Evolutionary conservation across 169 alveolate genomes (phyloP).

Genomic region (Babesia bovis): DNA sequence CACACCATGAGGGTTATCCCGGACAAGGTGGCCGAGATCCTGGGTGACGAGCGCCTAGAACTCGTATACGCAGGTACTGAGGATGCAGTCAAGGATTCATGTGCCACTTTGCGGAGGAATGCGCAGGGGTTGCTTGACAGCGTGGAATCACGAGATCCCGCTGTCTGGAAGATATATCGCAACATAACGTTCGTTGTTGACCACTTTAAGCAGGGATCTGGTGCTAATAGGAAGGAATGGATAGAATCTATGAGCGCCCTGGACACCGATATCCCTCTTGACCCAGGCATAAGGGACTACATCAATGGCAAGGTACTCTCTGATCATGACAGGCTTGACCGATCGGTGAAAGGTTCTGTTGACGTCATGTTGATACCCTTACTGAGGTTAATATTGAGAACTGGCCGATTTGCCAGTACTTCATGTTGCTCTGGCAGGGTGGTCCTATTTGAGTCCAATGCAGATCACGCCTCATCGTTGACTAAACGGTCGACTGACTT

Average conservation of each 20-base stretch:
- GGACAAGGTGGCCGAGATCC: constrained; percentile 5
- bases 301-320: constrained; percentile 7
- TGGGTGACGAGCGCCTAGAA: constrained; percentile 32
- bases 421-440: constrained; percentile 79
- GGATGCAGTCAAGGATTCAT: constrained; percentile 3
- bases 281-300: neutral
- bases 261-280: neutral
- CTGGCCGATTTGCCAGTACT: constrained; percentile 66
- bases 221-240: neutral
- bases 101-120: neutral
- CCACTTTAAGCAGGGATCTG: neutral
- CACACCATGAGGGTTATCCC: constrained; percentile 8
- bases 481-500: constrained; percentile 19
- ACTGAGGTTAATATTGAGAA: constrained; percentile 48
- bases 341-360: constrained; percentile 73
- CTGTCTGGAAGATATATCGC: neutral
- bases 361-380: constrained; percentile 70
- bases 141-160: constrained; percentile 4
- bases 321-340: constrained; percentile 38
- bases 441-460: constrained; percentile 58
- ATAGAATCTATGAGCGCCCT: neutral
- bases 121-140: neutral
- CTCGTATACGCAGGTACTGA: constrained; percentile 20
- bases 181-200: neutral
- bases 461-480: constrained; percentile 18